These are phyloP conservation scores for Cryptococcus depauperatus DNA, from an alignment of 1,284 basidiomycete species.

Conservation along the genomic window DNA sequence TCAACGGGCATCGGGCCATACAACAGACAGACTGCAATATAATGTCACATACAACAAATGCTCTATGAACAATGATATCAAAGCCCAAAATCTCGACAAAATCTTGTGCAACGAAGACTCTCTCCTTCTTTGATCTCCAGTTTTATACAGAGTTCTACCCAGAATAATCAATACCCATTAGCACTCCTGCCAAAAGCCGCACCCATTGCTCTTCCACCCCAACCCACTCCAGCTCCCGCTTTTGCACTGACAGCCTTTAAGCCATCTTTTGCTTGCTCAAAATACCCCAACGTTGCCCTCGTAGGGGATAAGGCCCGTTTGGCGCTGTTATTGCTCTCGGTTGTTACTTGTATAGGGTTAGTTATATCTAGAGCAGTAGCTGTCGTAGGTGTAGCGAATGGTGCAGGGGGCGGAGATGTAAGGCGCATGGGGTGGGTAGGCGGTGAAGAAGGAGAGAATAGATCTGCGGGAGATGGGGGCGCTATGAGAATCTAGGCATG, in stretches of 20 bases:
- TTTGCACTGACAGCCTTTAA: constrained; percentile 32
- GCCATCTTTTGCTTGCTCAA: constrained; percentile 41
- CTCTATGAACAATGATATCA: too few species aligned
- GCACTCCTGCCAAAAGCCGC: constrained; percentile 9
- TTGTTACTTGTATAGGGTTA: constrained; percentile 1
- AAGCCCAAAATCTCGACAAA: neutral
- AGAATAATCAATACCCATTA: neutral
- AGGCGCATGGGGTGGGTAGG: constrained; percentile 21
- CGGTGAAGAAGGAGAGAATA: constrained; percentile 34
- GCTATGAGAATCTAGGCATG: constrained; percentile 30
- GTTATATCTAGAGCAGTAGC: constrained; percentile 8
- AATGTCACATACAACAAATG: too few species aligned
- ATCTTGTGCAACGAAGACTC: too few species aligned
- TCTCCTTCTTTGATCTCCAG: neutral
- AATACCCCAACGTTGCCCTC: constrained; percentile 28
- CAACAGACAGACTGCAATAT: too few species aligned
- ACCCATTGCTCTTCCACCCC: constrained; percentile 25
- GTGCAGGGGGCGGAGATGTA: constrained; percentile 20
- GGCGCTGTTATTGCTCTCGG: constrained; percentile 3
- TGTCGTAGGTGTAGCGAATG: constrained; percentile 17
- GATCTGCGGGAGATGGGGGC: constrained; percentile 34
- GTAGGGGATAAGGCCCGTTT: constrained; percentile 9
- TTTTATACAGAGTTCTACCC: neutral
- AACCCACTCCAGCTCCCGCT: constrained; percentile 32
- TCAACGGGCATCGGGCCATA: too few species aligned